Base-by-base conservation (phyloP, 768 basidiomycete genomes). In the Leccinum rimulosum region DNA sequence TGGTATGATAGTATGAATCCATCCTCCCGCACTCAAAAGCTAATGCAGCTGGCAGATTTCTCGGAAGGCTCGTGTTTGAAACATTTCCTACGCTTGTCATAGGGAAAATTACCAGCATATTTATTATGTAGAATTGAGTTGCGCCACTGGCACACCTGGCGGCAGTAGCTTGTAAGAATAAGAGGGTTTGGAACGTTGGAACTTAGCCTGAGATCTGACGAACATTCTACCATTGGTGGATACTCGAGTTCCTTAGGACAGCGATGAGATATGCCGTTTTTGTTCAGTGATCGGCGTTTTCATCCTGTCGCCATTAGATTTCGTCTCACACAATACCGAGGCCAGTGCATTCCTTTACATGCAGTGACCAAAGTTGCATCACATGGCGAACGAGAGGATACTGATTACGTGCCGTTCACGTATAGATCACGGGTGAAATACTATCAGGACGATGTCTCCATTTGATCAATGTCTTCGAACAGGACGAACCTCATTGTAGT, bases 1-100 rank as follows among this genome's bases (percentile, higher is more conserved):
- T 61, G 89, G 89, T 88, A 66, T 58, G 84, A 68, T 11, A 43
- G 11, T 19, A 19, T 45, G 50, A 50, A 51, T 36, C 31, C 35
- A 2, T 33, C 25, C 19, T 50, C 49, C 10, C 19, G 11, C 3
- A 25, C 36, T 3, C 25, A 22, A 15, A 6, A 36, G 45, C 60
- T 70, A 31, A 73, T 22, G 17, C 45, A 27, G 10, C 35, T 7
- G 30, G 38, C 22, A 72, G 71, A 72, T 48, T 72, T 67, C 40
- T 48, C 69, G 10, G 54, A 60, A 47, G 71, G 73, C 56, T 72
- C 71, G 17, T 72, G 71, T 48, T 54, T 72, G 35, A 69, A 60
- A 28, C 62, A 72, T 2, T 72, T 65, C 30, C 61, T 73, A 65
- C 73, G 71, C 6, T 36, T 72, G 50, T 4, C 14, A n/a, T 74